Evolutionary conservation across 495 filamentous ascomycete species (phyloP).

Genomic region (Amphirosellinia nigrospora): DNA sequence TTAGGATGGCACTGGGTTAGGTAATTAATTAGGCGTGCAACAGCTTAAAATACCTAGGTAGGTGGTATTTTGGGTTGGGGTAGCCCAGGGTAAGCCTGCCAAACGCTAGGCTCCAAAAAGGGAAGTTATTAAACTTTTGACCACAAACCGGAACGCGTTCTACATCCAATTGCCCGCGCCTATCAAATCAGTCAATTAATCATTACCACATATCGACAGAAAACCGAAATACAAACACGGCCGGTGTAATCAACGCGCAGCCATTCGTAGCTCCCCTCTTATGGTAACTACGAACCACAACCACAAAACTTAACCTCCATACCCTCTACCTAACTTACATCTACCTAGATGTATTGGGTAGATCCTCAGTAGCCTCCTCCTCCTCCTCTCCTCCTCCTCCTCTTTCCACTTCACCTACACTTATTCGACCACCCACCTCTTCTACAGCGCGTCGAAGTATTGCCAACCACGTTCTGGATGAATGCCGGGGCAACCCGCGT

Average conservation of each 20-base stretch:
- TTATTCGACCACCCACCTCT: neutral
- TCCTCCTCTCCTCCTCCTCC: neutral
- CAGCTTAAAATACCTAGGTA: neutral
- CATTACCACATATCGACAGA: neutral
- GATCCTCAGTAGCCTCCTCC: no score
- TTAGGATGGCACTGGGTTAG: neutral
- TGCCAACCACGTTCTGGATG: constrained; percentile 21
- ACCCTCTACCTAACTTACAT: no score
- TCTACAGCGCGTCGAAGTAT: neutral
- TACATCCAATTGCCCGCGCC: neutral
- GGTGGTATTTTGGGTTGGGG: neutral
- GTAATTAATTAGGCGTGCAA: neutral
- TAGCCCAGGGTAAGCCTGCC: neutral
- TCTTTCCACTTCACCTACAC: neutral
- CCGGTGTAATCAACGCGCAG: constrained; percentile 2
- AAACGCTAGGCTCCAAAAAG: neutral
- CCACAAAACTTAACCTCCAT: neutral
- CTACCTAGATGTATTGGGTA: no score
- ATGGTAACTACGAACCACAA: no score
- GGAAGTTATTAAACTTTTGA: neutral
- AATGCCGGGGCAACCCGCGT: constrained; percentile 16
- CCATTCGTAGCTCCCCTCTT: neutral
- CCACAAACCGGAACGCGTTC: constrained; percentile 1
- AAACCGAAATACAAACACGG: neutral
- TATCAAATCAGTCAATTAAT: constrained; percentile 5